These are phyloP conservation scores for Boletus coccyginus DNA, from an alignment of 768 basidiomycete genomes.

Conservation along the genomic window DNA sequence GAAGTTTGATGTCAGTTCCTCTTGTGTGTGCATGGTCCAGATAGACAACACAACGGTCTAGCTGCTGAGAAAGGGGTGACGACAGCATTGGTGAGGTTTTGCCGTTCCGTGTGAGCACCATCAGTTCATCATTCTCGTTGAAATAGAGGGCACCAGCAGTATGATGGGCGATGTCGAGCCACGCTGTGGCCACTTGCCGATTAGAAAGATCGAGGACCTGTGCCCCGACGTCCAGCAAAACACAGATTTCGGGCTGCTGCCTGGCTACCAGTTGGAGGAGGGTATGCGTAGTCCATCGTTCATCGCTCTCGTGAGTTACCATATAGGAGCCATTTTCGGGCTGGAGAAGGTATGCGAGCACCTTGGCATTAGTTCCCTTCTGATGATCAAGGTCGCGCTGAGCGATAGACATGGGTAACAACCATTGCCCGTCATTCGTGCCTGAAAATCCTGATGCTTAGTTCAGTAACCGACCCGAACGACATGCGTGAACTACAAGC, in stretches of 20 bases:
- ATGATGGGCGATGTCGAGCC: slow-evolving; percentile 14
- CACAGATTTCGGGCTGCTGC: not conserved
- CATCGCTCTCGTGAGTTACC: no score
- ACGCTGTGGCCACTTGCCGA: slow-evolving; percentile 22
- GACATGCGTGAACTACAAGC: not conserved
- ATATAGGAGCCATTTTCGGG: slow-evolving; percentile 31
- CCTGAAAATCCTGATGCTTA: no score
- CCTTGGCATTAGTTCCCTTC: slow-evolving; percentile 41
- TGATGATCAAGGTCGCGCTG: no score
- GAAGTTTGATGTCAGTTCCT: slow-evolving; percentile 51
- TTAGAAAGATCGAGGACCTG: not conserved
- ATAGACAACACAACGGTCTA: slow-evolving; percentile 43
- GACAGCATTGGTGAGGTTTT: no score
- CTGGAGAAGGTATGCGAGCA: slow-evolving; percentile 9
- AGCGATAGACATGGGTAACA: no score
- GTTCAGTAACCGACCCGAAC: not conserved
- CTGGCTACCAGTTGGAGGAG: no score
- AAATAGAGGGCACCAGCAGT: not conserved
- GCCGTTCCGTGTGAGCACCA: slow-evolving; percentile 22
- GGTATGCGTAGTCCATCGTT: no score
- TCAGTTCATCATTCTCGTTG: slow-evolving; percentile 12
- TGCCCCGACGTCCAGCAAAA: not conserved
- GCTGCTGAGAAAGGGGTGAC: slow-evolving; percentile 40
- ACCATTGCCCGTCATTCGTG: no score
- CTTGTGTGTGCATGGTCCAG: slow-evolving; percentile 47